phyloP scores from a whole-genome alignment of 1,284 basidiomycete genomes.

The Microbotryum intermedium region DNA sequence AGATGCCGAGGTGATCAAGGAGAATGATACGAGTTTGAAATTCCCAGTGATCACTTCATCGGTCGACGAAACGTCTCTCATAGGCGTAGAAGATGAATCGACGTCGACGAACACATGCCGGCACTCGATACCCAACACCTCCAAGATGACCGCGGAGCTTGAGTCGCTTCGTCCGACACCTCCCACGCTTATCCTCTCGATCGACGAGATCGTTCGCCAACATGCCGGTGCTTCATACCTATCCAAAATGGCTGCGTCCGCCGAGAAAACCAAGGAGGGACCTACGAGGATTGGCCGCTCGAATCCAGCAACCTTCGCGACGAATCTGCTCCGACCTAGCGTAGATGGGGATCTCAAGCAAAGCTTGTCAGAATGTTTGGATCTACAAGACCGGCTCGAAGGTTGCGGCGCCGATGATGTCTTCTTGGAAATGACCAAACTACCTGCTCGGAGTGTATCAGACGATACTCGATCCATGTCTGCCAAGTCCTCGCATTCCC shows the following conservation, averaged over 20 bases:
- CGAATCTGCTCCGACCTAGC: neutral
- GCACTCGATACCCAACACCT: too few species aligned
- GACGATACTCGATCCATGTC: conserved; percentile 4
- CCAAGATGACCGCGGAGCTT: too few species aligned
- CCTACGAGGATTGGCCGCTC: neutral
- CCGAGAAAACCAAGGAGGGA: conserved; percentile 29
- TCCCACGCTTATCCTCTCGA: conserved; percentile 32
- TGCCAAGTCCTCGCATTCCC: neutral
- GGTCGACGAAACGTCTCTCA: too few species aligned
- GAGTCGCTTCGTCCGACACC: too few species aligned
- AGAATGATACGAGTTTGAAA: too few species aligned
- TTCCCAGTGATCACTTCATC: too few species aligned
- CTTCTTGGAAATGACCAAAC: neutral
- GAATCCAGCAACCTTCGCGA: neutral
- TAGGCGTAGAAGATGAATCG: too few species aligned
- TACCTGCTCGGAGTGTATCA: neutral
- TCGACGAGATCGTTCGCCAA: conserved; percentile 42
- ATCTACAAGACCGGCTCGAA: neutral
- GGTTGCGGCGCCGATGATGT: too few species aligned
- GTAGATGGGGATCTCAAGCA: neutral
- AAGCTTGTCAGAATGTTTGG: neutral
- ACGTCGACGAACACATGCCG: too few species aligned
- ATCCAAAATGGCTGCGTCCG: conserved; percentile 19
- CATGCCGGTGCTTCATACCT: conserved; percentile 36
- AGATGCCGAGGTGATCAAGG: too few species aligned